phyloP scores from a whole-genome alignment of 306 rosid species.

The Coriaria nepalensis region DNA sequence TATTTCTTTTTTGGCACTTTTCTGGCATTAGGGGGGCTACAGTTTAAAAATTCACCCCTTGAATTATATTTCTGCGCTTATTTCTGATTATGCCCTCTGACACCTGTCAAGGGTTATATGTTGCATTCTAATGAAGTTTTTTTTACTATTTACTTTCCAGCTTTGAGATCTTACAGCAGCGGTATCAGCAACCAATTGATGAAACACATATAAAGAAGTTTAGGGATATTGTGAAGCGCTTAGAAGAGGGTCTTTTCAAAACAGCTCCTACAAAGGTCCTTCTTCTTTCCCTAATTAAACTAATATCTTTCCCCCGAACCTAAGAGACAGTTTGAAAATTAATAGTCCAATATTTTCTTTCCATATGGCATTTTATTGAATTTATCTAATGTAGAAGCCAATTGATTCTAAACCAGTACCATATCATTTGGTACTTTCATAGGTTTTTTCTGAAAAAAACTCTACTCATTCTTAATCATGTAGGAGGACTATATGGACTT shows the following conservation, averaged over 20 bases:
- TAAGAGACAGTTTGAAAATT: no score
- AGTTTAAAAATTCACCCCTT: no score
- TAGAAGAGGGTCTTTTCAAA: constrained; percentile 72
- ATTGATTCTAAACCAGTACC: background rate
- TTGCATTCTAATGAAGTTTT: constrained; percentile 3
- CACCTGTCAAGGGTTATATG: background rate
- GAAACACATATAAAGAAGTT: constrained; percentile 32
- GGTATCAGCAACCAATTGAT: constrained; percentile 21
- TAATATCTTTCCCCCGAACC: background rate
- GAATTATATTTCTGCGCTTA: no score
- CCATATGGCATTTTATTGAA: constrained; percentile 1
- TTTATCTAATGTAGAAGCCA: background rate
- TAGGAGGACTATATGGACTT: constrained; percentile 86
- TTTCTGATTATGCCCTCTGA: no score
- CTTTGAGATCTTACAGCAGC: constrained; percentile 29
- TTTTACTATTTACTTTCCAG: constrained; percentile 31
- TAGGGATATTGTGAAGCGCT: constrained; percentile 54
- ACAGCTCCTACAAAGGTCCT: constrained; percentile 50
- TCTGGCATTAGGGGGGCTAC: no score
- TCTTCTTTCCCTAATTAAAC: constrained; percentile 1
- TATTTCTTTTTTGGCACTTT: no score
- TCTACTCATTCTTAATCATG: background rate
- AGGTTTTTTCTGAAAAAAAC: constrained; percentile 14
- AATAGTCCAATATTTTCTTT: background rate
- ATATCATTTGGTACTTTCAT: no score